Base-by-base conservation (phyloP, 495 filamentous ascomycete genomes). In the Lindgomyces ingoldianus region DNA sequence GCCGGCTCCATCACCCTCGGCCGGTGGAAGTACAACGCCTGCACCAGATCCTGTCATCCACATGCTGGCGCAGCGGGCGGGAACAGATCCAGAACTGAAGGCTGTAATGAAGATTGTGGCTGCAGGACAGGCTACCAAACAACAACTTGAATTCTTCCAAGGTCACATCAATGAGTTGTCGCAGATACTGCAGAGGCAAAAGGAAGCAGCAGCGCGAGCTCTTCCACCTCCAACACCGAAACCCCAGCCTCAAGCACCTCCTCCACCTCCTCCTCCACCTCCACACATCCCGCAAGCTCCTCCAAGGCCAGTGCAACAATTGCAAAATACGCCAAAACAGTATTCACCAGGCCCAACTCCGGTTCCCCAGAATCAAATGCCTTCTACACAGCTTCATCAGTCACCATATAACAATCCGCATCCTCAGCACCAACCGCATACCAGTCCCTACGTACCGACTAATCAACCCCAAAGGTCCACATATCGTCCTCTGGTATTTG, bases 21-120 rank as follows among this genome's bases (percentile, higher is more conserved):
- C 29, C 18, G 16, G 36, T 24, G 54, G 6, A 2, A 45, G 22
- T 19, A 48, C 65, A n/a, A 60, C 68, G 3, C 50, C 69, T 10
- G 57, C 69, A 19, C 84, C 89, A 2, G 95, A 99, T 73, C 95
- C 95, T 2, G 95, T 99, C 44, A 99, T 99, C 59, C 89, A 96
- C 57, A 91, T 91, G 74, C 77, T 99, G 44, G 95, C 95, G 1
- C 90, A 91, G 63, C 84, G 85, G 68, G 95, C 95, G 16, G 89
- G 90, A 0, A 86, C 88, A 18, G 90, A 99, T 72, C 87, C 89
- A 1, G 84, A 91, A 49, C 80, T 99, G n/a, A 93, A 96, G 69
- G 86, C 87, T n/a, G 81, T 99, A 11, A 99, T 99, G 95, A 89
- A 91, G 70, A 86, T 93, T 12, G 95, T 99, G 9, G 95, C 95